These are phyloP conservation scores for Sindora glabra DNA, from an alignment of 306 rosid genomes.

Conservation along the genomic window DNA sequence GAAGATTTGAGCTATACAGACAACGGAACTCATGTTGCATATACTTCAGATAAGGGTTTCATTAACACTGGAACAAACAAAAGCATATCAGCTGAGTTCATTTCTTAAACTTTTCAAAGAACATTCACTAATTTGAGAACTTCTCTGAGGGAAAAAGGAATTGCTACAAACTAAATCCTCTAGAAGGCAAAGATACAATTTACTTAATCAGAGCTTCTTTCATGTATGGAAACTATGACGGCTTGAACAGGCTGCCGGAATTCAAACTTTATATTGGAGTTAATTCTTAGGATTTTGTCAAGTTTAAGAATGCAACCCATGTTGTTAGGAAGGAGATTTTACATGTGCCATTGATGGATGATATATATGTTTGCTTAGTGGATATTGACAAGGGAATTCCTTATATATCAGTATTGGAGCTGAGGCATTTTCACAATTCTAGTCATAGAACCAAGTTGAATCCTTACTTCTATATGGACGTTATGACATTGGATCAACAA, in stretches of 20 bases:
- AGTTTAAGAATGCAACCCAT: not conserved
- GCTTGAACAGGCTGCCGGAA: slow-evolving; percentile 1
- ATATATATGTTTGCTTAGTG: slow-evolving; percentile 29
- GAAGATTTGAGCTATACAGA: slow-evolving; percentile 5
- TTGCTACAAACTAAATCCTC: slow-evolving; percentile 26
- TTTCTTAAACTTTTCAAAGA: not conserved
- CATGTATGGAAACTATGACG: slow-evolving; percentile 37
- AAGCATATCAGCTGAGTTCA: not conserved
- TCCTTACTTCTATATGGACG: slow-evolving; percentile 15
- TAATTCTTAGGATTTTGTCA: slow-evolving; percentile 27
- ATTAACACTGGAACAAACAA: slow-evolving; percentile 13
- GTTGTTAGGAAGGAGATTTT: slow-evolving; percentile 22
- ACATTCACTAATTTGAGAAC: slow-evolving; percentile 12
- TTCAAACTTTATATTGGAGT: slow-evolving; percentile 30
- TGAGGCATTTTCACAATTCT: slow-evolving; percentile 26
- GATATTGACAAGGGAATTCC: slow-evolving; percentile 38
- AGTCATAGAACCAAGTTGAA: slow-evolving; percentile 1
- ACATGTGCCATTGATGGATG: slow-evolving; percentile 21
- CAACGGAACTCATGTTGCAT: not conserved
- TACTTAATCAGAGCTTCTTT: slow-evolving; percentile 33
- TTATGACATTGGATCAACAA: slow-evolving; percentile 25
- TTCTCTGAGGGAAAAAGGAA: slow-evolving; percentile 36
- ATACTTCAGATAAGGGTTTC: slow-evolving; percentile 11
- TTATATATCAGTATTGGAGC: slow-evolving; percentile 47
- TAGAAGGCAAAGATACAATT: slow-evolving; percentile 6